phyloP scores from a whole-genome alignment of 179 eudicot genomes.

The Silene vulgaris region DNA sequence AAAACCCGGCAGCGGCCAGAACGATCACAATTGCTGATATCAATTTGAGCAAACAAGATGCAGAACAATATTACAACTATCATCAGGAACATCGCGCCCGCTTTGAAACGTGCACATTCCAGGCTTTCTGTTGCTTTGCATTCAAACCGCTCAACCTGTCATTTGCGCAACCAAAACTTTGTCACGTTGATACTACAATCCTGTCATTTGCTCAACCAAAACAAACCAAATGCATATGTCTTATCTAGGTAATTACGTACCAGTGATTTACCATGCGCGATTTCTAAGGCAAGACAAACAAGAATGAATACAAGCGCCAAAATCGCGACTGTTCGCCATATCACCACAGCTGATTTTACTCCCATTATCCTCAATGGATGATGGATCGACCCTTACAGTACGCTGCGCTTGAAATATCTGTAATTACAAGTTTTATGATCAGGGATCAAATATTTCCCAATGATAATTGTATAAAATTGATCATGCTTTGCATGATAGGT shows the following conservation, averaged over 20 bases:
- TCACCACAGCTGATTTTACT: conserved; percentile 13
- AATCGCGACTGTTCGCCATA: conserved; percentile 16
- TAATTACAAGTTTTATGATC: too few relatives aligned
- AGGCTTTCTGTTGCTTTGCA: neutral
- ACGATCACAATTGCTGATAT: conserved; percentile 15
- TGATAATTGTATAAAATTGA: too few relatives aligned
- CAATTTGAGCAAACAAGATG: conserved; percentile 20
- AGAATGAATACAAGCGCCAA: conserved; percentile 19
- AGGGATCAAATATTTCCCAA: too few relatives aligned
- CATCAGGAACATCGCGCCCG: conserved; percentile 17
- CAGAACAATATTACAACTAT: conserved; percentile 18
- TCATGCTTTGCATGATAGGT: too few relatives aligned
- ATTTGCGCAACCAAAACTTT: too few relatives aligned
- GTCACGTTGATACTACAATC: too few relatives aligned
- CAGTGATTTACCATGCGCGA: conserved; percentile 3
- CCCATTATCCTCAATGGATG: conserved; percentile 7
- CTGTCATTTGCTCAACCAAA: too few relatives aligned
- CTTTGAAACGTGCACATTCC: conserved; percentile 20
- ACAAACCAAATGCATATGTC: too few relatives aligned
- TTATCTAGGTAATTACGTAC: conserved; percentile 3
- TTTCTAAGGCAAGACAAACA: conserved; percentile 21
- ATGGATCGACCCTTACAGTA: too few relatives aligned
- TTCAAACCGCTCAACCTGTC: conserved; percentile 14
- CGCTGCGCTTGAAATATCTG: too few relatives aligned
- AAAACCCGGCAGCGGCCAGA: conserved; percentile 10